Conservation (phyloP, 129 eudicot genomes). For the Flaveria bidentis region DNA sequence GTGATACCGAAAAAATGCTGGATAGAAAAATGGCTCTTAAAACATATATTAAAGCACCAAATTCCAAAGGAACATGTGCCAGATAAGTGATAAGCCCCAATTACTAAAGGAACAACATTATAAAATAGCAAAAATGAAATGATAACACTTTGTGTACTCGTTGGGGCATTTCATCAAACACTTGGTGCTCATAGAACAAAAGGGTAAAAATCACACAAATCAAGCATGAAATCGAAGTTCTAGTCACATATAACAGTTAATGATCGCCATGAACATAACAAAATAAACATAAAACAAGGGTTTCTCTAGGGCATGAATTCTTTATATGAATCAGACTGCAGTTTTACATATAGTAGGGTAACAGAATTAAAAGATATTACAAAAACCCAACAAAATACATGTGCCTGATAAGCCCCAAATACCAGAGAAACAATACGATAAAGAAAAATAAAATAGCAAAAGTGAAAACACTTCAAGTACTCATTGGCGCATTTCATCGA, state of each 20-base stretch:
- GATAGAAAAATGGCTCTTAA: not conserved
- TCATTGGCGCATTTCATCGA: slow-evolving; percentile 8
- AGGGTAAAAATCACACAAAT: not conserved
- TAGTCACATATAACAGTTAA: not conserved
- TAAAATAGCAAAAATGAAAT: not conserved
- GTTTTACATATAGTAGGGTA: not conserved
- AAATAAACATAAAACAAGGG: not conserved
- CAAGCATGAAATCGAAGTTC: not conserved
- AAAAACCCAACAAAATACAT: not conserved
- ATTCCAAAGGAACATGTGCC: too few relatives aligned
- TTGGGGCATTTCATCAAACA: slow-evolving; percentile 14
- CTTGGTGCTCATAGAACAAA: not conserved
- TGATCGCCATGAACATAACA: not conserved
- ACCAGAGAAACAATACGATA: not conserved
- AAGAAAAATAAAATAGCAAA: not conserved
- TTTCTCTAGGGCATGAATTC: not conserved
- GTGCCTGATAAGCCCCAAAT: too few relatives aligned
- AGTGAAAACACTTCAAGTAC: not conserved
- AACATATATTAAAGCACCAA: not conserved
- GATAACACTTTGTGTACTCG: not conserved
- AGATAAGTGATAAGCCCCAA: too few relatives aligned
- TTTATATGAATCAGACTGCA: not conserved
- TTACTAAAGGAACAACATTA: not conserved
- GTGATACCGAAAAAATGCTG: not conserved
- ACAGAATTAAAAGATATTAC: not conserved